phyloP scores from a whole-genome alignment of 305 asterid genomes.

The Solanum aculeatissimum region DNA sequence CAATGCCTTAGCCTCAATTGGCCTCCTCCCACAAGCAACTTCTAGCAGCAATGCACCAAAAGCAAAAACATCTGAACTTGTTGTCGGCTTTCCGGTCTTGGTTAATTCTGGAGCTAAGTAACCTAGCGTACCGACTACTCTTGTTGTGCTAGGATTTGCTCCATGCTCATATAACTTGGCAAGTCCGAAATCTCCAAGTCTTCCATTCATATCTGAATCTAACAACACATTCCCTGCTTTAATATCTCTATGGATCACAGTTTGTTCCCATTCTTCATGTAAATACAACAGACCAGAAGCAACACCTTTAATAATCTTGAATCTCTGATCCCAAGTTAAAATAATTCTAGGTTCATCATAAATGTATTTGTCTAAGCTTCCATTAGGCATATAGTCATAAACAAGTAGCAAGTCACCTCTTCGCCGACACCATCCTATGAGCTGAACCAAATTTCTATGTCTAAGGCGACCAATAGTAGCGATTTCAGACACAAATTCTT shows the following conservation, averaged over 20 bases:
- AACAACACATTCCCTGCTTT: slow-evolving; percentile 61
- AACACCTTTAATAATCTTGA: slow-evolving; percentile 53
- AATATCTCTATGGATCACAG: slow-evolving; percentile 60
- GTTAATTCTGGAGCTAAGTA: slow-evolving; percentile 72
- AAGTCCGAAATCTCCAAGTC: slow-evolving; percentile 69
- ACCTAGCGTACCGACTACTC: slow-evolving; percentile 65
- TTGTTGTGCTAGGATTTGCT: slow-evolving; percentile 42
- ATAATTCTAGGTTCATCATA: slow-evolving; percentile 25
- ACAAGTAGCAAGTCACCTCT: slow-evolving; percentile 29
- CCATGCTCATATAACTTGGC: slow-evolving; percentile 63
- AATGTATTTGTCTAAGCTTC: slow-evolving; percentile 54
- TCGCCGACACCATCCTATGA: slow-evolving; percentile 30
- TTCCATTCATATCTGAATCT: slow-evolving; percentile 43
- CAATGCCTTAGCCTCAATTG: slow-evolving; percentile 44
- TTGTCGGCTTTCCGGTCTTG: slow-evolving; percentile 49
- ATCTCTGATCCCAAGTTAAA: slow-evolving; percentile 52
- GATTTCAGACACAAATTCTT: slow-evolving; percentile 26
- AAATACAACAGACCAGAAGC: slow-evolving; percentile 49
- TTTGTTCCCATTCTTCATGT: slow-evolving; percentile 63
- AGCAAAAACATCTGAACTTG: slow-evolving; percentile 52
- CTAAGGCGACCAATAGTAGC: slow-evolving; percentile 24
- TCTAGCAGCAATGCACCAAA: slow-evolving; percentile 65
- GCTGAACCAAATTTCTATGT: slow-evolving; percentile 38
- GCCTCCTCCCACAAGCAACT: slow-evolving; percentile 57
- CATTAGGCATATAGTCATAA: slow-evolving; percentile 66